These are phyloP conservation scores for Teratosphaeria gauchensis DNA, from an alignment of 2,329 filamentous ascomycete genomes.

Conservation along the genomic window DNA sequence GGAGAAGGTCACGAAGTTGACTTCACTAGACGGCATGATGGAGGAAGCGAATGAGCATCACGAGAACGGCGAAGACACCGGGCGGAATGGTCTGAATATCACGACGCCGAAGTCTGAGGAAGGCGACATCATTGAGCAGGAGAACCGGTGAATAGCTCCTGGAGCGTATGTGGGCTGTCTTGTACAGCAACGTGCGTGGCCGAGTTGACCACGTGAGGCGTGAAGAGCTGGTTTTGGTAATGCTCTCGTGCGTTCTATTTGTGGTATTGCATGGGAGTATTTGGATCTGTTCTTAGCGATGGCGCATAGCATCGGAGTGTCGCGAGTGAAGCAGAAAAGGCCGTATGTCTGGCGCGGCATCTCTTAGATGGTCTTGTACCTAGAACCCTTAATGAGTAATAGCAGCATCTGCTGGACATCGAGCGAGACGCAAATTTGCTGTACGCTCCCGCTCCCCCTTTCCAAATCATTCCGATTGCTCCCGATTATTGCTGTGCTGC, in stretches of 20 bases:
- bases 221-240: background rate
- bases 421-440: background rate
- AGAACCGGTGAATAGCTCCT: slow-evolving; percentile 1
- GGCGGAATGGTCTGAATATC: background rate
- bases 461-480: too few relatives aligned
- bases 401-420: background rate
- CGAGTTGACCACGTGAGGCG: background rate
- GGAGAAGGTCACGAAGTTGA: slow-evolving; percentile 4
- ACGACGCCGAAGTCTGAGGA: background rate
- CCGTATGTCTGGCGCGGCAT: background rate
- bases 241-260: background rate
- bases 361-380: background rate
- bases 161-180: background rate
- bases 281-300: background rate
- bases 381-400: background rate
- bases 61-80: background rate
- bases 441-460: too few relatives aligned
- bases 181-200: background rate
- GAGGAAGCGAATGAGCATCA: slow-evolving; percentile 1
- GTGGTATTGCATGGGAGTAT: background rate
- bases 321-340: background rate
- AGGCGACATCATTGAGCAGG: slow-evolving; percentile 2
- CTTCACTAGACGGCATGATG: slow-evolving; percentile 4
- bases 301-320: background rate
- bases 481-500: too few relatives aligned